Conservation (phyloP, 805 yeast species). For the Saccharomycopsis capsularis region DNA sequence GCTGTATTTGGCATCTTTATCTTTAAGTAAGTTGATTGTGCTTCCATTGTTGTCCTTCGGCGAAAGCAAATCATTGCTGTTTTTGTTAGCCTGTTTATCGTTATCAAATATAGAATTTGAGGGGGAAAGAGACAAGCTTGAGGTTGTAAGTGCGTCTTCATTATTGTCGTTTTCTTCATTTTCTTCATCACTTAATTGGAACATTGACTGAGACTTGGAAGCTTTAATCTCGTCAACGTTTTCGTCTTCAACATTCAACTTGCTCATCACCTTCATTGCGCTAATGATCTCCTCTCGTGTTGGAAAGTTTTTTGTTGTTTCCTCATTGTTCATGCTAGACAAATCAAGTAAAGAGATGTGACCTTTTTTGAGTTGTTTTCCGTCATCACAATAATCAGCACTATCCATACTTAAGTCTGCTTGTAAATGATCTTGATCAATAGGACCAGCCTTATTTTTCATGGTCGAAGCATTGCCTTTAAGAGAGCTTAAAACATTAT, state of each 20-base stretch:
- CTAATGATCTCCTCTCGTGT: constrained; percentile 19
- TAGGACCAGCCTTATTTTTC: no score
- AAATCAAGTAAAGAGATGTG: constrained; percentile 26
- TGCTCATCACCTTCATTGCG: constrained; percentile 14
- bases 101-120: constrained; percentile 10
- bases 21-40: not conserved
- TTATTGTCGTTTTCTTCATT: constrained; percentile 12
- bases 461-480: no score
- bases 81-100: not conserved
- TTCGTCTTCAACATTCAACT: not conserved
- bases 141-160: not conserved
- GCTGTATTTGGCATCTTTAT: not conserved
- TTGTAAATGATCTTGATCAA: no score
- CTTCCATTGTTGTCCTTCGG: not conserved
- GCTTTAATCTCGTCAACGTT: no score
- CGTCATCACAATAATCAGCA: no score
- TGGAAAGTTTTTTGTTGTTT: constrained; percentile 9
- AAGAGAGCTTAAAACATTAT: not conserved
- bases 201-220: not conserved
- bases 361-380: constrained; percentile 21
- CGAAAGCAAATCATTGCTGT: constrained; percentile 1
- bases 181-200: constrained; percentile 10
- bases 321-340: constrained; percentile 18
- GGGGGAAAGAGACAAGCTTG: not conserved
- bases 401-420: no score